These are phyloP conservation scores for Beta macrorhiza DNA, from an alignment of 179 eudicot genomes.

Conservation along the genomic window DNA sequence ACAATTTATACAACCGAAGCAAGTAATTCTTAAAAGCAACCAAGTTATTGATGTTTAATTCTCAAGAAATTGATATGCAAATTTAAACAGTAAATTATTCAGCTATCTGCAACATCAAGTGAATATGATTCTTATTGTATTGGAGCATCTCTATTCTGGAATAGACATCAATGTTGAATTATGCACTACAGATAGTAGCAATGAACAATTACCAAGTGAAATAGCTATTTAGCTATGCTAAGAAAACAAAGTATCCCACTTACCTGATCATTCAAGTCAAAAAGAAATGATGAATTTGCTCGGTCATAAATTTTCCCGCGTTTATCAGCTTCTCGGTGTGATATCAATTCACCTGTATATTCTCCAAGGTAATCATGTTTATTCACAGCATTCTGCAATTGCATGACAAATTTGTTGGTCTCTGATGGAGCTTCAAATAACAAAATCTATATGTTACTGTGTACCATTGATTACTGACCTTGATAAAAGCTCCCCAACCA, in stretches of 20 bases:
- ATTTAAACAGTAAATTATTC: too few relatives aligned
- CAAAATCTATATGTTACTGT: neutral
- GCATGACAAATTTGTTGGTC: constrained; percentile 13
- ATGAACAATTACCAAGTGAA: neutral
- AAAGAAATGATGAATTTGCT: constrained; percentile 90
- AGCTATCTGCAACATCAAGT: neutral
- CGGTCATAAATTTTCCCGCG: constrained; percentile 96
- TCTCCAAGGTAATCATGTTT: constrained; percentile 97
- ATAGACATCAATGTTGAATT: neutral
- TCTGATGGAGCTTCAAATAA: constrained; percentile 13
- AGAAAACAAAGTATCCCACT: constrained; percentile 21
- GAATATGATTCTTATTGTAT: neutral
- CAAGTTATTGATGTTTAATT: too few relatives aligned
- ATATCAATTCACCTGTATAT: constrained; percentile 93
- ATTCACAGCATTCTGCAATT: constrained; percentile 76
- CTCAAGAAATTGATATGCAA: too few relatives aligned
- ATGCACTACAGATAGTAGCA: neutral
- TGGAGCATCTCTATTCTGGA: too few relatives aligned
- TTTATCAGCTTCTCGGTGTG: constrained; percentile 95
- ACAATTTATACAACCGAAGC: too few relatives aligned
- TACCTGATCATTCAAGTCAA: constrained; percentile 94
- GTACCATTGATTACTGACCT: constrained; percentile 46
- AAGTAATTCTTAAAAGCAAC: too few relatives aligned
- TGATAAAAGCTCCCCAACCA: constrained; percentile 99
- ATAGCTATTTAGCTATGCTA: neutral